Evolutionary conservation across 1,139 yeast species (phyloP).

Genomic region (Blastobotrys buckinghamii): DNA sequence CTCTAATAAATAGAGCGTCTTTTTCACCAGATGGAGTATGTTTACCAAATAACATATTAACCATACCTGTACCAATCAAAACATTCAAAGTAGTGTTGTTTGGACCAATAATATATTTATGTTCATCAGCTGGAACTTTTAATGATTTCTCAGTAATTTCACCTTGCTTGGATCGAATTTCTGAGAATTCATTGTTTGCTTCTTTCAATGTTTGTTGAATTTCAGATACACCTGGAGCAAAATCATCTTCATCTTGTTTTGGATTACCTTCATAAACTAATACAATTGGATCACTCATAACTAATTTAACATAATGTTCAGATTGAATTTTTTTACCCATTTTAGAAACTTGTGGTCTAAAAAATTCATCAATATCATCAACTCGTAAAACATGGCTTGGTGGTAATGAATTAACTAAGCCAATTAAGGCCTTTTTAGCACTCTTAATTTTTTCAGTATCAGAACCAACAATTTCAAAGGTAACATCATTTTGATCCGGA

Average conservation of each 20-base stretch:
- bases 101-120: constrained; percentile 53
- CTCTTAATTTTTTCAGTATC: constrained; percentile 41
- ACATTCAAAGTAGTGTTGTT: constrained; percentile 42
- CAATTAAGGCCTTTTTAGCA: constrained; percentile 65
- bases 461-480: constrained; percentile 41
- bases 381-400: constrained; percentile 60
- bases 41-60: constrained; percentile 24
- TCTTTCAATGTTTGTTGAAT: constrained; percentile 33
- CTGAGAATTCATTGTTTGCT: constrained; percentile 47
- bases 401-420: constrained; percentile 62
- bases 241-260: constrained; percentile 39
- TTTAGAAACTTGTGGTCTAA: constrained; percentile 46
- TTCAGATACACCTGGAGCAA: constrained; percentile 42
- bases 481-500: constrained; percentile 26
- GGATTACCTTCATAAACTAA: constrained; percentile 37
- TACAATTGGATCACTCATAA: constrained; percentile 44
- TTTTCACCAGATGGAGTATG: constrained; percentile 23
- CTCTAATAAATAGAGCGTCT: constrained; percentile 52
- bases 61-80: constrained; percentile 34
- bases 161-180: constrained; percentile 54
- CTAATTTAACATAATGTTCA: constrained; percentile 47
- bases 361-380: constrained; percentile 64
- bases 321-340: constrained; percentile 43
- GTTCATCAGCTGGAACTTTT: constrained; percentile 49
- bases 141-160: constrained; percentile 49